Conservation (phyloP, 1,284 basidiomycete genomes). For the Malassezia sympodialis region DNA sequence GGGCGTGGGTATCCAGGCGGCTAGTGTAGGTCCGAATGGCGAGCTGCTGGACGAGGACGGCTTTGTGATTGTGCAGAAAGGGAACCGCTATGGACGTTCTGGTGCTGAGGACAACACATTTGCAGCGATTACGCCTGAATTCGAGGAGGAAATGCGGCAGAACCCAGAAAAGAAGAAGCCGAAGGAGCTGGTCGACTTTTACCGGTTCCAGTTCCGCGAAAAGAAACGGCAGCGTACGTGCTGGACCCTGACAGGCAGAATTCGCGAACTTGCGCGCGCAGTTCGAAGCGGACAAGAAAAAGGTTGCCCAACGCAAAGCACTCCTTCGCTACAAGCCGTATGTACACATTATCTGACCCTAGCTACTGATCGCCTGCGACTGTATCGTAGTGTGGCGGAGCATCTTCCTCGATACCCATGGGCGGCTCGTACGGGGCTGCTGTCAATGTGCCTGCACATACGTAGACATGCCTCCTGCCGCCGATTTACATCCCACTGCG, state of each 20-base stretch:
- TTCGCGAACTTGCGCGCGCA: slow-evolving; percentile 35
- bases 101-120: slow-evolving; percentile 18
- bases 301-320: slow-evolving; percentile 38
- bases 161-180: slow-evolving; percentile 32
- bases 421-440: slow-evolving; percentile 9
- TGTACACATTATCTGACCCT: neutral
- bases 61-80: slow-evolving; percentile 43
- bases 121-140: slow-evolving; percentile 16
- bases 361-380: neutral
- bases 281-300: slow-evolving; percentile 40
- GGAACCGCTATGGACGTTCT: slow-evolving; percentile 36
- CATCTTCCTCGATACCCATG: slow-evolving; percentile 11
- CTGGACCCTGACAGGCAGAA: slow-evolving; percentile 11
- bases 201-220: slow-evolving; percentile 43
- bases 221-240: slow-evolving; percentile 32
- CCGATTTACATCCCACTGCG: neutral
- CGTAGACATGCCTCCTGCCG: neutral
- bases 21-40: slow-evolving; percentile 35
- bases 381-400: neutral
- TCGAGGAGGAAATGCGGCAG: slow-evolving; percentile 19
- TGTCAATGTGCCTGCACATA: slow-evolving; percentile 1
- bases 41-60: slow-evolving; percentile 45
- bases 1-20: slow-evolving; percentile 32
- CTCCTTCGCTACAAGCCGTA: slow-evolving; percentile 39
- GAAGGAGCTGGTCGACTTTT: slow-evolving; percentile 37